A percentile compares a stretch with the other conserved stretches of the same genome.
phyloP scores from a whole-genome alignment of 768 basidiomycete species.

The Leucosporidium yakuticum region DNA sequence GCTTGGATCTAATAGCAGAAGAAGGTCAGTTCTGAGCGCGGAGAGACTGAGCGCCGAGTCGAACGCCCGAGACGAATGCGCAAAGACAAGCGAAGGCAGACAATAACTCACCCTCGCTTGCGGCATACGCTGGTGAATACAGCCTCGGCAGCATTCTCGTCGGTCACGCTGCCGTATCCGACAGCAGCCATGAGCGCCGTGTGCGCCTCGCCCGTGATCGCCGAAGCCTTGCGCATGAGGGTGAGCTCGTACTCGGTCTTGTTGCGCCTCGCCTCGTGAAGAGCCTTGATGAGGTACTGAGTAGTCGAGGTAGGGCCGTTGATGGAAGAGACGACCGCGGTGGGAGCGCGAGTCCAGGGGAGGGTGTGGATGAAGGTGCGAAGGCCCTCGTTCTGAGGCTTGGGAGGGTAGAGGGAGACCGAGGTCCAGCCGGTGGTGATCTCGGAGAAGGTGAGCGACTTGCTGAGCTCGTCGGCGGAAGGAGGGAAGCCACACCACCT shows the following conservation, averaged over 20 bases:
- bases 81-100: background rate
- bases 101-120: slow-evolving; percentile 70
- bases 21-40: background rate
- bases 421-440: slow-evolving; percentile 28
- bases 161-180: slow-evolving; percentile 71
- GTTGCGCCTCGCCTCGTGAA: slow-evolving; percentile 72
- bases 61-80: background rate
- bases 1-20: slow-evolving; percentile 55
- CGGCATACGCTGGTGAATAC: slow-evolving; percentile 86
- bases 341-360: slow-evolving; percentile 23
- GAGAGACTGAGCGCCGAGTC: too few species aligned
- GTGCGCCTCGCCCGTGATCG: slow-evolving; percentile 82
- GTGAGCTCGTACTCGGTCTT: slow-evolving; percentile 71
- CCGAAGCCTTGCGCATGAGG: slow-evolving; percentile 69
- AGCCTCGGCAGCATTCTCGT: slow-evolving; percentile 89
- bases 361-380: slow-evolving; percentile 29
- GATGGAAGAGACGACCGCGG: slow-evolving; percentile 17
- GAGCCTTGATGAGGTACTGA: slow-evolving; percentile 56
- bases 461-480: slow-evolving; percentile 55
- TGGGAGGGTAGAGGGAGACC: slow-evolving; percentile 21
- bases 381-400: slow-evolving; percentile 13
- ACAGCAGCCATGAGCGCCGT: slow-evolving; percentile 71
- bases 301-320: slow-evolving; percentile 16
- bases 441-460: slow-evolving; percentile 13
- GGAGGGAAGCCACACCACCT: slow-evolving; percentile 80